These are phyloP conservation scores for Tolypocladium amazonense DNA, from an alignment of 2,329 filamentous ascomycete genomes.

Conservation along the genomic window DNA sequence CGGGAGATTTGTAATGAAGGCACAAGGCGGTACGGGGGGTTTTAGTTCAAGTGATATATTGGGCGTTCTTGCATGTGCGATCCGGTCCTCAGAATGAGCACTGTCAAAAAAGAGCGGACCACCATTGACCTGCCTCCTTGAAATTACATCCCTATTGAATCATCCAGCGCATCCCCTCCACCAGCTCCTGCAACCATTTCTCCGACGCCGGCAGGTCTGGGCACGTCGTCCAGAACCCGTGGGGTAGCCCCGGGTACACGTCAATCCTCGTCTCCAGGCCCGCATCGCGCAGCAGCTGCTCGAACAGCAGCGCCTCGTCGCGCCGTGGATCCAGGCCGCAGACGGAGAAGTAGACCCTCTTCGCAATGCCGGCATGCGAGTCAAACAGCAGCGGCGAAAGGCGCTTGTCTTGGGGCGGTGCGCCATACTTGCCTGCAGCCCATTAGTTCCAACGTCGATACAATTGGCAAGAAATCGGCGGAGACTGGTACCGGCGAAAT, in stretches of 20 bases:
- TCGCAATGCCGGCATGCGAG: slow-evolving; percentile 17
- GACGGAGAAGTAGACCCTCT: slow-evolving; percentile 32
- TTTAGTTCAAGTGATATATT: not conserved
- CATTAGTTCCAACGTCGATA: not conserved
- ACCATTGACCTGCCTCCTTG: not conserved
- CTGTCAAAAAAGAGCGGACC: not conserved
- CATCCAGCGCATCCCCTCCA: slow-evolving; percentile 13
- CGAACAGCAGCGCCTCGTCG: slow-evolving; percentile 37
- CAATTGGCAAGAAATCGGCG: not conserved
- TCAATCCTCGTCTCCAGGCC: slow-evolving; percentile 25
- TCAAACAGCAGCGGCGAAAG: slow-evolving; percentile 25
- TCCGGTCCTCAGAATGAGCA: not conserved
- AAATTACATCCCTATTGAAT: not conserved
- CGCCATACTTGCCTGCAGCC: slow-evolving; percentile 12
- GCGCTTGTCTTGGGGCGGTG: slow-evolving; percentile 21
- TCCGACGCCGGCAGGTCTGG: slow-evolving; percentile 17
- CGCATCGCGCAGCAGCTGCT: slow-evolving; percentile 21
- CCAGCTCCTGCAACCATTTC: slow-evolving; percentile 17
- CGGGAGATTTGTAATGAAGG: not conserved
- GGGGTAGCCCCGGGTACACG: slow-evolving; percentile 28
- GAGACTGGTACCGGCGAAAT: slow-evolving; percentile 15
- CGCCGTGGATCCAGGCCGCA: slow-evolving; percentile 35
- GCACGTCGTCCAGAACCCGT: slow-evolving; percentile 30
- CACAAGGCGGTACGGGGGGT: not conserved
- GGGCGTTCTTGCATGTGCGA: no score